Conservation (phyloP, 768 basidiomycete genomes). For the Gautieria morchelliformis region DNA sequence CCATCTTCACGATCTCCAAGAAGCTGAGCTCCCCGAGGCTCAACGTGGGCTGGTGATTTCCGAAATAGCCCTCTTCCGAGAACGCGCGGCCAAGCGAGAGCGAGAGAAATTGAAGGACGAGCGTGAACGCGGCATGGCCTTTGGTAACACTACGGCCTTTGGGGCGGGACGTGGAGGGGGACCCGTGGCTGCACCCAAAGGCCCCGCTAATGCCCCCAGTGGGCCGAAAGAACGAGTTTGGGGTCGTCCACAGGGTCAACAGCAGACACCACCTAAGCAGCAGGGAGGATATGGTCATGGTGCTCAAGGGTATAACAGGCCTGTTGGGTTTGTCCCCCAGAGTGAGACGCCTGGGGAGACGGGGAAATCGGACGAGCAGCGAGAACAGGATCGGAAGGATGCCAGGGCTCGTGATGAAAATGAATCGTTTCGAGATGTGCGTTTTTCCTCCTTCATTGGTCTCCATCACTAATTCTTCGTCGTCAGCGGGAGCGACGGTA, state of each 20-base stretch:
- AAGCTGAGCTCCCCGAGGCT: slow-evolving; percentile 94
- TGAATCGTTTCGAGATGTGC: slow-evolving; percentile 74
- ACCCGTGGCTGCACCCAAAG: slow-evolving; percentile 30
- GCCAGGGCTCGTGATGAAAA: slow-evolving; percentile 72
- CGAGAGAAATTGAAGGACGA: slow-evolving; percentile 77
- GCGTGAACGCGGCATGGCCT: slow-evolving; percentile 12
- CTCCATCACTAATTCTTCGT: slow-evolving; percentile 5
- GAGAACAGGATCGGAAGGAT: slow-evolving; percentile 76
- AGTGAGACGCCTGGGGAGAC: slow-evolving; percentile 29
- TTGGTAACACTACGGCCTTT: slow-evolving; percentile 6
- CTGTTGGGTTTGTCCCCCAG: slow-evolving; percentile 75
- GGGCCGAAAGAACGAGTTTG: slow-evolving; percentile 73
- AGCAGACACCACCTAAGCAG: slow-evolving; percentile 26
- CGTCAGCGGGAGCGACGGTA: slow-evolving; percentile 85
- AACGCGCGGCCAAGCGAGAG: slow-evolving; percentile 85
- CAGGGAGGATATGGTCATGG: slow-evolving; percentile 53
- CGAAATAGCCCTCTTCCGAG: slow-evolving; percentile 93
- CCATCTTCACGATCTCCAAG: slow-evolving; percentile 94
- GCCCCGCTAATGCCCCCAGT: slow-evolving; percentile 39
- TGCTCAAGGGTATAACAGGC: slow-evolving; percentile 68
- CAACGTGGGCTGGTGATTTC: slow-evolving; percentile 86
- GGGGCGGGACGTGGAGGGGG: slow-evolving; percentile 40
- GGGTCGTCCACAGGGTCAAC: slow-evolving; percentile 51
- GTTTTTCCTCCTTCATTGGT: not conserved
- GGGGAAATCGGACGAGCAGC: slow-evolving; percentile 75